Conservation (phyloP, 768 basidiomycete genomes). For the Royoungia palumana region DNA sequence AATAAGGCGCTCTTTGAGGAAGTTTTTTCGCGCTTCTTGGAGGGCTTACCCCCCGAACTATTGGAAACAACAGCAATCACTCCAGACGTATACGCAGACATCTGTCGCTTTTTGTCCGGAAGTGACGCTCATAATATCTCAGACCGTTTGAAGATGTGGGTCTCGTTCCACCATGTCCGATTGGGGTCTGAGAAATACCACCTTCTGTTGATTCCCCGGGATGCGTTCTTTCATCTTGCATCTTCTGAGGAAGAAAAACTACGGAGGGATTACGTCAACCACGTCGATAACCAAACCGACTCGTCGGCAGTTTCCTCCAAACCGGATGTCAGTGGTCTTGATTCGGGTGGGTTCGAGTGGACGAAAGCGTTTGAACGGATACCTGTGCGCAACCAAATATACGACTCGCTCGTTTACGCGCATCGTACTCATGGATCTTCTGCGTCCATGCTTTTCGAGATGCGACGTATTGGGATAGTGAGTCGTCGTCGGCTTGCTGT, state of each 20-base stretch:
- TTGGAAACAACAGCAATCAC: slow-evolving; percentile 59
- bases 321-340: slow-evolving; percentile 15
- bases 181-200: slow-evolving; percentile 57
- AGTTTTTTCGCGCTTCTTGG: slow-evolving; percentile 45
- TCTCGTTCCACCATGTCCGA: slow-evolving; percentile 56
- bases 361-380: slow-evolving; percentile 52
- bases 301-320: slow-evolving; percentile 16
- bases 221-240: slow-evolving; percentile 52
- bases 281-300: slow-evolving; percentile 27
- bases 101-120: slow-evolving; percentile 47
- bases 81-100: slow-evolving; percentile 50
- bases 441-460: slow-evolving; percentile 52
- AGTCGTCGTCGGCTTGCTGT: slow-evolving; percentile 24
- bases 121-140: slow-evolving; percentile 30
- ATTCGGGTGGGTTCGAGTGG: slow-evolving; percentile 32
- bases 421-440: slow-evolving; percentile 58
- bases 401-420: slow-evolving; percentile 64
- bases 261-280: slow-evolving; percentile 44
- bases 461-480: slow-evolving; percentile 58
- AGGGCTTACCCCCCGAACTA: slow-evolving; percentile 50
- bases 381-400: slow-evolving; percentile 65
- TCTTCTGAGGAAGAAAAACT: slow-evolving; percentile 48
- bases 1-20: slow-evolving; percentile 51
- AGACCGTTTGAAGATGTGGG: slow-evolving; percentile 51
- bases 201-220: slow-evolving; percentile 58